Evolutionary conservation across 2,329 filamentous ascomycete species (phyloP).

Genomic region (Epichloe brachyelytri): DNA sequence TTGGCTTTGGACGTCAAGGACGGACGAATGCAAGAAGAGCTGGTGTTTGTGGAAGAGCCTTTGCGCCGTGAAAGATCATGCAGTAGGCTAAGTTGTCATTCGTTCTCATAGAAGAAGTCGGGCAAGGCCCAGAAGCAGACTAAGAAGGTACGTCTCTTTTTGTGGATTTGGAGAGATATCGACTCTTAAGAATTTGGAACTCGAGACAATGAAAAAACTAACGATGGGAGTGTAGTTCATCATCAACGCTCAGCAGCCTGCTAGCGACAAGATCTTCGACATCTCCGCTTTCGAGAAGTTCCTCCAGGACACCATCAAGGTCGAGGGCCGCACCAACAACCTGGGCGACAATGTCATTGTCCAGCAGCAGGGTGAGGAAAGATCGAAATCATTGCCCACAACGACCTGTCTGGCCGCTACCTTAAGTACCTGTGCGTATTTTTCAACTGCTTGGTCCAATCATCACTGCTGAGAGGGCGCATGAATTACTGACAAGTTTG

Average conservation of each 20-base stretch:
- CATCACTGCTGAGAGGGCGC: background rate
- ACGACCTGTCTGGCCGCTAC: slow-evolving; percentile 96
- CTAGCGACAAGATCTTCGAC: slow-evolving; percentile 99
- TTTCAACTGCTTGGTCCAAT: background rate
- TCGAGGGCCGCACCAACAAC: slow-evolving; percentile 96
- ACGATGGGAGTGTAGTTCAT: slow-evolving; percentile 55
- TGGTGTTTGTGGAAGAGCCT: background rate
- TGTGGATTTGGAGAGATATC: too few relatives aligned
- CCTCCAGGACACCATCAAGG: slow-evolving; percentile 99
- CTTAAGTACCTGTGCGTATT: slow-evolving; percentile 92
- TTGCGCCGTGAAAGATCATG: slow-evolving; percentile 27
- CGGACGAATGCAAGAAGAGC: background rate
- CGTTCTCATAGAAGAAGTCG: slow-evolving; percentile 43
- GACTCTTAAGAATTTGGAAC: too few relatives aligned
- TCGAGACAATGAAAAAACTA: background rate
- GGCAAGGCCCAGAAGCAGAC: slow-evolving; percentile 66
- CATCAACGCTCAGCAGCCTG: slow-evolving; percentile 98
- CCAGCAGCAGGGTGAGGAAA: slow-evolving; percentile 85
- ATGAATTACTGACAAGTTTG: background rate
- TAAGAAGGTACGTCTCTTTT: slow-evolving; percentile 53
- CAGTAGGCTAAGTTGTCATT: slow-evolving; percentile 90
- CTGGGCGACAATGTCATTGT: slow-evolving; percentile 88
- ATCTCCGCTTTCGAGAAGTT: slow-evolving; percentile 98
- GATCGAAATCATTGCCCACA: slow-evolving; percentile 95
- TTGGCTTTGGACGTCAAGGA: background rate